Evolutionary conservation across 495 filamentous ascomycete species (phyloP).

Genomic region (Elasticomyces elasticus): DNA sequence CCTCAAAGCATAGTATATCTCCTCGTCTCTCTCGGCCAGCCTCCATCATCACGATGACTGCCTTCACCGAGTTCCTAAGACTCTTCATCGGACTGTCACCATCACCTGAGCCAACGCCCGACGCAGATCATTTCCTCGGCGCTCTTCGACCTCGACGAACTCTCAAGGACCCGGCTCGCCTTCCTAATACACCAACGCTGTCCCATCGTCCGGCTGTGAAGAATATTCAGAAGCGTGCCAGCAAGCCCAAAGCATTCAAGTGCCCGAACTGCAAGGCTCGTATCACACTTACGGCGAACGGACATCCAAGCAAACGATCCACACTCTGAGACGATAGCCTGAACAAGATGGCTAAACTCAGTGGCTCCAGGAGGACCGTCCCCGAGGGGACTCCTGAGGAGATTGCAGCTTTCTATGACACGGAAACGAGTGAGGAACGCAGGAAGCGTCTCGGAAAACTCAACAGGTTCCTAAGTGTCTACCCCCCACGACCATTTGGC

Average conservation of each 20-base stretch:
- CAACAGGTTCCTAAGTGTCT: no score
- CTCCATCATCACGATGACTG: neutral
- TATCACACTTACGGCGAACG: no score
- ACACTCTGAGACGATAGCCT: no score
- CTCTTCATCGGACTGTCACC: neutral
- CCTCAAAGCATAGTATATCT: neutral
- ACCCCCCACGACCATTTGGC: no score
- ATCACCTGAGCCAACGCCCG: neutral
- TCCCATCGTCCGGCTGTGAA: neutral
- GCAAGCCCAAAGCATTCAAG: neutral
- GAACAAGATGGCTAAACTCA: no score
- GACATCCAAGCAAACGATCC: no score
- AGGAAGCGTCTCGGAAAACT: no score
- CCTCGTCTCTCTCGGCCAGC: neutral
- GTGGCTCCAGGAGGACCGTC: no score
- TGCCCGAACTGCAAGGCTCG: no score
- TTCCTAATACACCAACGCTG: neutral
- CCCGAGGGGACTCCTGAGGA: no score
- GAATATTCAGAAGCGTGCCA: neutral
- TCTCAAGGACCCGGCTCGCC: neutral
- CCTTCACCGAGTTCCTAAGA: neutral
- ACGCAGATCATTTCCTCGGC: neutral
- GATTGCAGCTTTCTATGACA: no score
- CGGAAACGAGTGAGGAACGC: no score
- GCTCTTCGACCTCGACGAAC: neutral